Conservation (phyloP, 306 rosid species). For the Herpetospermum pedunculosum region DNA sequence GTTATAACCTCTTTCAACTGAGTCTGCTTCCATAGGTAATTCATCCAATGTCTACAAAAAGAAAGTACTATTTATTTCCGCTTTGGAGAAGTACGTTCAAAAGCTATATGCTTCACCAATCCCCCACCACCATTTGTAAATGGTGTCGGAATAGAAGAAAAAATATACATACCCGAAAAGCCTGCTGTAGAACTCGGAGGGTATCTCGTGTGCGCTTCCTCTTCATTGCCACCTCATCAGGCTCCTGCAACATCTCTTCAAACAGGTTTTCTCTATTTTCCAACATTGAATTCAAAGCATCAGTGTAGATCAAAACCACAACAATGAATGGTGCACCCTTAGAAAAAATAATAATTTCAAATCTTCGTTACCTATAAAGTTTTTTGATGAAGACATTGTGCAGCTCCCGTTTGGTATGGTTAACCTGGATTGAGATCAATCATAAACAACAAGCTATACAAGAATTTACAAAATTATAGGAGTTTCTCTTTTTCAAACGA, state of each 20-base stretch:
- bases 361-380: conserved; percentile 22
- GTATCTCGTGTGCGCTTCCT: conserved; percentile 16
- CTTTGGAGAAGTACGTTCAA: too few relatives aligned
- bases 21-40: conserved; percentile 85
- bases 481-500: neutral
- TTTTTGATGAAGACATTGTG: conserved; percentile 18
- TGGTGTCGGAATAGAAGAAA: neutral
- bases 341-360: neutral
- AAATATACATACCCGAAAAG: conserved; percentile 15
- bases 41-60: conserved; percentile 74
- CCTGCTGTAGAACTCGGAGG: conserved; percentile 16
- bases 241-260: conserved; percentile 32
- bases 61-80: neutral
- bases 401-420: conserved; percentile 23
- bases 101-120: conserved; percentile 1
- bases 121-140: neutral
- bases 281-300: neutral
- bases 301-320: neutral
- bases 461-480: neutral
- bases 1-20: conserved; percentile 74
- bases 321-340: neutral
- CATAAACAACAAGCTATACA: neutral
- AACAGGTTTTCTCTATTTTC: conserved; percentile 26
- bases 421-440: conserved; percentile 21
- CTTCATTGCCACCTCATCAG: conserved; percentile 16